phyloP scores from a whole-genome alignment of 2,329 filamentous ascomycete species.

The Fusarium penzigii region DNA sequence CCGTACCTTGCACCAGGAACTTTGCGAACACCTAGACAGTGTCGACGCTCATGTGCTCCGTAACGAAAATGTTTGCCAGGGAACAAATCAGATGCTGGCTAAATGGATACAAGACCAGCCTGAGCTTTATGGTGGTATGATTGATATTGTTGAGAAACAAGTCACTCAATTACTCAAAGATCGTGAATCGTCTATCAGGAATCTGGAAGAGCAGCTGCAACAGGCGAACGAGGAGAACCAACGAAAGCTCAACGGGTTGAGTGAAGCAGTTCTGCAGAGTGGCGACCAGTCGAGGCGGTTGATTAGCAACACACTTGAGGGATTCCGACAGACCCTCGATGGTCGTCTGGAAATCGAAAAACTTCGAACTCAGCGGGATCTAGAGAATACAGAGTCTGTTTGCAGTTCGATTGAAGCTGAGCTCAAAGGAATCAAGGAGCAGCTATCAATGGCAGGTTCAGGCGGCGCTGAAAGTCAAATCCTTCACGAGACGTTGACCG shows the following conservation, averaged over 20 bases:
- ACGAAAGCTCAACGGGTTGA: slow-evolving; percentile 20
- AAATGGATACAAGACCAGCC: slow-evolving; percentile 6
- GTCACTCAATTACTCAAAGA: slow-evolving; percentile 19
- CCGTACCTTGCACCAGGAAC: background rate
- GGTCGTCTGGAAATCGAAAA: slow-evolving; percentile 24
- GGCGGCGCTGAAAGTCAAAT: background rate
- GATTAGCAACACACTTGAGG: slow-evolving; percentile 17
- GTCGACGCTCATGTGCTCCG: background rate
- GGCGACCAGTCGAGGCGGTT: slow-evolving; percentile 14
- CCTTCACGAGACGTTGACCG: slow-evolving; percentile 6
- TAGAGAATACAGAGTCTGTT: slow-evolving; percentile 14
- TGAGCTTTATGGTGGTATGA: slow-evolving; percentile 2
- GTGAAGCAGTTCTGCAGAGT: slow-evolving; percentile 3
- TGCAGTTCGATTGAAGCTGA: slow-evolving; percentile 18
- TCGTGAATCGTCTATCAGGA: slow-evolving; percentile 20
- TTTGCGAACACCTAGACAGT: slow-evolving; percentile 7
- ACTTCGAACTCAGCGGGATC: slow-evolving; percentile 15
- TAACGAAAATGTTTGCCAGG: background rate
- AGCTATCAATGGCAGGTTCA: slow-evolving; percentile 8
- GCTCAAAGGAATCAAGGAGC: slow-evolving; percentile 20
- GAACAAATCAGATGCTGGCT: slow-evolving; percentile 15
- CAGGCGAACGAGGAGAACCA: slow-evolving; percentile 16
- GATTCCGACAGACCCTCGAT: slow-evolving; percentile 24
- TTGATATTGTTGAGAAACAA: slow-evolving; percentile 10
- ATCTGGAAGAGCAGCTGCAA: slow-evolving; percentile 23